Percentiles rank a stretch among this genome's conserved stretches.
Conservation (phyloP, 2,329 filamentous ascomycete genomes). For the Bisporella sp. region DNA sequence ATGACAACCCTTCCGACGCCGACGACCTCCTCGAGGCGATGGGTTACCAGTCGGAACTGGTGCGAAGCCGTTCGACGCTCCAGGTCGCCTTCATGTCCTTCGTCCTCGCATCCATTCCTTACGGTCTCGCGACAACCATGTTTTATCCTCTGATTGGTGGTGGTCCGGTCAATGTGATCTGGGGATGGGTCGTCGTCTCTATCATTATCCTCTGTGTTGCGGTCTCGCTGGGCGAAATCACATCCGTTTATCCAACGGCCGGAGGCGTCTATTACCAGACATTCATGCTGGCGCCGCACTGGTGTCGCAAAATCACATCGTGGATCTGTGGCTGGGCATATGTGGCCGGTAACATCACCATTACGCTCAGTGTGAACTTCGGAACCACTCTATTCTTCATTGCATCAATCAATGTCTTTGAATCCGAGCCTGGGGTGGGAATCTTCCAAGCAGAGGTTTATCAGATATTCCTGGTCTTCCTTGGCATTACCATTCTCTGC, state of each 20-base stretch:
- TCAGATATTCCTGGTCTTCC: slow-evolving; percentile 41
- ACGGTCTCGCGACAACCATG: slow-evolving; percentile 45
- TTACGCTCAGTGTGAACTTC: slow-evolving; percentile 70
- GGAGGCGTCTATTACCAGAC: slow-evolving; percentile 73
- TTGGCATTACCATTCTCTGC: slow-evolving; percentile 40
- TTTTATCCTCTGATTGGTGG: slow-evolving; percentile 60
- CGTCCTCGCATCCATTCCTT: slow-evolving; percentile 67
- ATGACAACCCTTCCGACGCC: slow-evolving; percentile 27
- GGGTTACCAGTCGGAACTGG: slow-evolving; percentile 60
- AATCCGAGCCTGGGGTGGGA: slow-evolving; percentile 36
- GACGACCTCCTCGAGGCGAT: slow-evolving; percentile 57
- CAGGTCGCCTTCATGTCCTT: slow-evolving; percentile 73
- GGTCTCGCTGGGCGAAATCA: slow-evolving; percentile 65
- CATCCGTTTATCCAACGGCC: slow-evolving; percentile 65
- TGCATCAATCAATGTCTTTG: slow-evolving; percentile 48
- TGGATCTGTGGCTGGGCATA: slow-evolving; percentile 71
- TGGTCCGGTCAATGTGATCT: slow-evolving; percentile 63
- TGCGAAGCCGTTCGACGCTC: slow-evolving; percentile 57
- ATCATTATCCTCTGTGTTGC: slow-evolving; percentile 64
- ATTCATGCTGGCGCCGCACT: slow-evolving; percentile 59
- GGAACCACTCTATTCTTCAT: slow-evolving; percentile 35
- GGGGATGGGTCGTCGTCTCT: slow-evolving; percentile 66
- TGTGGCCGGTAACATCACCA: slow-evolving; percentile 70
- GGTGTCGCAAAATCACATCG: slow-evolving; percentile 53
- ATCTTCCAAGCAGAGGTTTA: slow-evolving; percentile 37